Evolutionary conservation across 345 rosid species (phyloP).

Genomic region (Schrenkiella parvula): DNA sequence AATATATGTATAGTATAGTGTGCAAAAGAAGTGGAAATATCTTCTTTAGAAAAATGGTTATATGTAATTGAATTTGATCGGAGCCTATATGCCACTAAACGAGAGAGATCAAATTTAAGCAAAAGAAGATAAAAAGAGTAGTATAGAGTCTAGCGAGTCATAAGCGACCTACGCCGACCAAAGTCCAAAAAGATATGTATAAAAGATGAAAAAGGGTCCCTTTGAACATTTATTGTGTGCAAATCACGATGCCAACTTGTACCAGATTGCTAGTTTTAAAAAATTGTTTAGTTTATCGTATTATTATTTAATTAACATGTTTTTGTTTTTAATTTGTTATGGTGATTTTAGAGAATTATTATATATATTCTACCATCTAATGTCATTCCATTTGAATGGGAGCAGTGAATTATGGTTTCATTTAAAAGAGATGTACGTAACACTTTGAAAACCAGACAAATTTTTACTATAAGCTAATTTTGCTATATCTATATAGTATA

Average conservation of each 20-base stretch:
- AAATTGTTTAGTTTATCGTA: not conserved
- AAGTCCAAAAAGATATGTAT: slow-evolving; percentile 23
- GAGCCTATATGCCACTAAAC: slow-evolving; percentile 30
- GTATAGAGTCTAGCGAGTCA: slow-evolving; percentile 25
- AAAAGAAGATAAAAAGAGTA: not conserved
- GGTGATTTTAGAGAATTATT: not conserved
- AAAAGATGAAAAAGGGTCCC: slow-evolving; percentile 38
- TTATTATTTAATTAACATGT: not conserved
- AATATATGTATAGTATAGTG: not conserved
- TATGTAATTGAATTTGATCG: slow-evolving; percentile 10
- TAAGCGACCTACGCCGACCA: slow-evolving; percentile 48
- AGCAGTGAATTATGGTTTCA: not conserved
- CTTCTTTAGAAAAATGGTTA: not conserved
- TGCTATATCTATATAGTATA: not conserved
- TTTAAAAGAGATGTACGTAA: not conserved
- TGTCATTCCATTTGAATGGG: not conserved
- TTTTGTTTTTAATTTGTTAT: not conserved
- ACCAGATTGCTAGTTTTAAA: slow-evolving; percentile 26
- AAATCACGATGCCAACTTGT: slow-evolving; percentile 34
- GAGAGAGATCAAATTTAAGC: not conserved
- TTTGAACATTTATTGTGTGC: slow-evolving; percentile 8
- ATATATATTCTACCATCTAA: not conserved
- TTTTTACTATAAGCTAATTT: not conserved
- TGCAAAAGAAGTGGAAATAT: no score
- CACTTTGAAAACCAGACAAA: not conserved